A percentile compares a stretch with the other conserved stretches of the same genome.
Evolutionary conservation across 2,329 filamentous ascomycete species (phyloP).

Genomic region (Pseudogymnoascus sp.): DNA sequence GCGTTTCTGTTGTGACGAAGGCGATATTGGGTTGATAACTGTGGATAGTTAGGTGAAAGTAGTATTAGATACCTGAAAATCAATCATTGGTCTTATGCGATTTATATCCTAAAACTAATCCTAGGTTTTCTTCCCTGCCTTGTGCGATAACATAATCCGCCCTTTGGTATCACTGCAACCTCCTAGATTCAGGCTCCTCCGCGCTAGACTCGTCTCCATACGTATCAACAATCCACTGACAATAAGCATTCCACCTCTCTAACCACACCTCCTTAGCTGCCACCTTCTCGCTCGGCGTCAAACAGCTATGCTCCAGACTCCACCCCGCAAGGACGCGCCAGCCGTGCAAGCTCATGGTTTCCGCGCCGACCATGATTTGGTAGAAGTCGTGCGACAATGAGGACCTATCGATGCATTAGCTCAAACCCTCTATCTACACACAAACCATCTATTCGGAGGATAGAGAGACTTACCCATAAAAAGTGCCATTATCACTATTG

Average conservation of each 20-base stretch:
- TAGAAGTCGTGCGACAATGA: constrained; percentile 70
- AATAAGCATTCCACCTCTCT: constrained; percentile 49
- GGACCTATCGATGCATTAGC: constrained; percentile 39
- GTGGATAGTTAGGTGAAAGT: neutral
- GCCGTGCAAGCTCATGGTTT: constrained; percentile 57
- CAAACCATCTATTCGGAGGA: neutral
- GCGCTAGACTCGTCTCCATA: constrained; percentile 25
- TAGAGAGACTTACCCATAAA: constrained; percentile 49
- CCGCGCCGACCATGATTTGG: constrained; percentile 61
- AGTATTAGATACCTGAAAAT: neutral
- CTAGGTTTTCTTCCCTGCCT: neutral
- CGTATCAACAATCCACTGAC: constrained; percentile 40
- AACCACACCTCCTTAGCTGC: constrained; percentile 39
- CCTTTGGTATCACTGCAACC: neutral
- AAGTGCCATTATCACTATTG: constrained; percentile 65
- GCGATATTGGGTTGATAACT: neutral
- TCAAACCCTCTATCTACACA: neutral
- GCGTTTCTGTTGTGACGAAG: neutral
- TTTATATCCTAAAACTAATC: neutral
- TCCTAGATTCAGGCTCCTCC: neutral
- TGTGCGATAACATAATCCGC: neutral
- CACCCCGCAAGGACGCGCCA: constrained; percentile 61
- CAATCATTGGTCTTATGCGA: neutral
- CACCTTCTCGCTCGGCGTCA: constrained; percentile 36
- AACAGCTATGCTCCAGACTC: constrained; percentile 54